These are phyloP conservation scores for Allium sativum DNA, from an alignment of 106 monocot species.

Conservation along the genomic window DNA sequence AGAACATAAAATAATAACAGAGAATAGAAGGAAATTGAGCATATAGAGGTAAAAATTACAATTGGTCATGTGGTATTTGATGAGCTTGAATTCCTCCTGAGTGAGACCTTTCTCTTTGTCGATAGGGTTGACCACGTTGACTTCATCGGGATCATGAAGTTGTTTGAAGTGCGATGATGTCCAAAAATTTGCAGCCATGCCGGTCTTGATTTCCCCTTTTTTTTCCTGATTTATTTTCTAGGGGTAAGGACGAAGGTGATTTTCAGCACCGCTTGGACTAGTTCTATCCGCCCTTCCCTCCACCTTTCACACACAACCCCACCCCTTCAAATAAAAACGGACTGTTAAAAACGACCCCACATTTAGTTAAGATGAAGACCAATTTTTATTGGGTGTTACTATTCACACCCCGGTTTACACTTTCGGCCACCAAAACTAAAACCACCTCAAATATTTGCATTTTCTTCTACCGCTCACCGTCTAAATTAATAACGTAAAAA, in stretches of 20 bases:
- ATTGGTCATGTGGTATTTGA: slow-evolving; percentile 71
- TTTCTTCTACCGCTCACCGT: too few relatives aligned
- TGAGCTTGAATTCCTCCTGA: slow-evolving; percentile 60
- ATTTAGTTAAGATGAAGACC: too few relatives aligned
- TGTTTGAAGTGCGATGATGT: slow-evolving; percentile 62
- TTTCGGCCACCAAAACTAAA: too few relatives aligned
- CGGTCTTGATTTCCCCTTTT: not conserved
- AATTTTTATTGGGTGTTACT: too few relatives aligned
- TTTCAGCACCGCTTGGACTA: too few relatives aligned
- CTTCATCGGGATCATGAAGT: slow-evolving; percentile 49
- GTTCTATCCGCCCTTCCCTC: too few relatives aligned
- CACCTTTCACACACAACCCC: too few relatives aligned
- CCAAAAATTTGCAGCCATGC: slow-evolving; percentile 82
- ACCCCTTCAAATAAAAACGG: too few relatives aligned
- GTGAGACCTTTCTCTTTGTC: slow-evolving; percentile 63
- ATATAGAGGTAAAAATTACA: slow-evolving; percentile 16
- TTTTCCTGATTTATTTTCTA: not conserved
- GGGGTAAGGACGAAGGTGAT: not conserved
- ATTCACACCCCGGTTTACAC: too few relatives aligned
- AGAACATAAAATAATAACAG: not conserved
- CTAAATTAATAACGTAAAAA: too few relatives aligned
- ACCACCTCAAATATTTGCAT: too few relatives aligned
- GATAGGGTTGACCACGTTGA: slow-evolving; percentile 36
- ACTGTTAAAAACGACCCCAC: too few relatives aligned
- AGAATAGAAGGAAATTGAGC: not conserved